Evolutionary conservation across 331 rosid genomes (phyloP).

Genomic region (Quercus tomentella): DNA sequence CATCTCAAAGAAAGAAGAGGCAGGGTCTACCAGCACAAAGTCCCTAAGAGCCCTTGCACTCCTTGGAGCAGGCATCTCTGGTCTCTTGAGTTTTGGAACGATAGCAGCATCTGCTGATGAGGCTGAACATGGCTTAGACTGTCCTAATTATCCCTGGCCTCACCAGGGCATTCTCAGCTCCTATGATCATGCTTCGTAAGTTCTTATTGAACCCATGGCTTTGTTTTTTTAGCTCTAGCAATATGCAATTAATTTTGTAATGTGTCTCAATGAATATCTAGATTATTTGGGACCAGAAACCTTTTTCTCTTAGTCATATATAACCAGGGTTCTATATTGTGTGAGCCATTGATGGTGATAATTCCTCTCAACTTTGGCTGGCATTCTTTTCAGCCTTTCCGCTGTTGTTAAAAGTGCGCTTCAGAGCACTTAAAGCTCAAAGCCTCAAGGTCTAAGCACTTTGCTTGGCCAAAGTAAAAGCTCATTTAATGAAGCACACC

Average conservation of each 20-base stretch:
- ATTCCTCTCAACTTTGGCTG: neutral
- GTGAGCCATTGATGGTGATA: neutral
- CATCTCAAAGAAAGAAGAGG: constrained; percentile 47
- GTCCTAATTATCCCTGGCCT: constrained; percentile 96
- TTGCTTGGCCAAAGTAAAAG: too few relatives aligned
- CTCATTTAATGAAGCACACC: too few relatives aligned
- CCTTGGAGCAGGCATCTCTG: constrained; percentile 84
- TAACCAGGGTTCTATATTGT: neutral
- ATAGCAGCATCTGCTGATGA: constrained; percentile 76
- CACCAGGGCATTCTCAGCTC: constrained; percentile 93
- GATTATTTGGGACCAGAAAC: neutral
- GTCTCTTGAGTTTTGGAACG: constrained; percentile 70
- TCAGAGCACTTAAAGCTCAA: too few relatives aligned
- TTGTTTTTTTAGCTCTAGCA: neutral
- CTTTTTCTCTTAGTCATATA: too few relatives aligned
- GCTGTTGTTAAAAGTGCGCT: too few relatives aligned
- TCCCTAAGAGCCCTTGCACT: constrained; percentile 79
- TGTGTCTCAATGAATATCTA: neutral
- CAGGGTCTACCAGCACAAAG: constrained; percentile 46
- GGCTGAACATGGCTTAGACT: constrained; percentile 86
- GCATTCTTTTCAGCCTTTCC: neutral
- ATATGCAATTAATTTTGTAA: neutral
- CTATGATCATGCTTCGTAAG: constrained; percentile 96
- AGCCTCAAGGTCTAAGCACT: too few relatives aligned
- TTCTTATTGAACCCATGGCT: constrained; percentile 11